A percentile compares a stretch with the other conserved stretches of the same genome.
Evolutionary conservation across 1,139 yeast species (phyloP).

Genomic region (Nadsonia starkeyi-henricii): DNA sequence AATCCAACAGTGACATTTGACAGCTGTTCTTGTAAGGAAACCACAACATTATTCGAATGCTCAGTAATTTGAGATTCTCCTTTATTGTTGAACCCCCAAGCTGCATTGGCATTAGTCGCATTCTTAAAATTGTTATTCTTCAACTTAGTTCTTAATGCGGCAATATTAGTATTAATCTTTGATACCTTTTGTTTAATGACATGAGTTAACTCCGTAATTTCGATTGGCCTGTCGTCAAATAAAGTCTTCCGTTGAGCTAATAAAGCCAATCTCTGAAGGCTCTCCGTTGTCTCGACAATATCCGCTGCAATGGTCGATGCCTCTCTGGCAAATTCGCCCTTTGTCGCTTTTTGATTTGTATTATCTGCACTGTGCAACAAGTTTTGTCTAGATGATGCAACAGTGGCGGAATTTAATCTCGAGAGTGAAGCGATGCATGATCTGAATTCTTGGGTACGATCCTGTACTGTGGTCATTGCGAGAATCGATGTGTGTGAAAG

Average conservation of each 20-base stretch:
- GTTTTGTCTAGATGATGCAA: conserved; percentile 16
- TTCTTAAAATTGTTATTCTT: conserved; percentile 14
- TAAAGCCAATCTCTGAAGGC: conserved; percentile 64
- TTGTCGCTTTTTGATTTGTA: conserved; percentile 22
- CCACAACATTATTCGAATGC: conserved; percentile 78
- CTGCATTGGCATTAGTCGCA: conserved; percentile 8
- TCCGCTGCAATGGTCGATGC: conserved; percentile 84
- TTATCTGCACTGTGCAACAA: conserved; percentile 16
- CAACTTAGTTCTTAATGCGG: conserved; percentile 28
- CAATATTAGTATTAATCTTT: conserved; percentile 55
- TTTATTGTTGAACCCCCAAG: conserved; percentile 24
- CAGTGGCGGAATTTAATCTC: conserved; percentile 34
- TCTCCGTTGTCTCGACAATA: conserved; percentile 75
- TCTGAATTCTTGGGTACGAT: conserved; percentile 74
- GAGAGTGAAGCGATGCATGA: conserved; percentile 67
- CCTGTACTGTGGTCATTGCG: conserved; percentile 34
- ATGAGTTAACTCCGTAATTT: conserved; percentile 82
- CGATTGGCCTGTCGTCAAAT: conserved; percentile 89
- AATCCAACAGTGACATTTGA: conserved; percentile 88
- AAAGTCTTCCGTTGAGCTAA: conserved; percentile 85
- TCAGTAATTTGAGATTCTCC: conserved; percentile 47
- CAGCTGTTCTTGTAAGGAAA: conserved; percentile 72
- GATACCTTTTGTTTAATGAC: conserved; percentile 89
- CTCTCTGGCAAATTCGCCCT: conserved; percentile 60
- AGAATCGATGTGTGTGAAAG: conserved; percentile 4